Evolutionary conservation across 164 flowering plant genomes (phyloP).

Genomic region (Nymphaea colorata): DNA sequence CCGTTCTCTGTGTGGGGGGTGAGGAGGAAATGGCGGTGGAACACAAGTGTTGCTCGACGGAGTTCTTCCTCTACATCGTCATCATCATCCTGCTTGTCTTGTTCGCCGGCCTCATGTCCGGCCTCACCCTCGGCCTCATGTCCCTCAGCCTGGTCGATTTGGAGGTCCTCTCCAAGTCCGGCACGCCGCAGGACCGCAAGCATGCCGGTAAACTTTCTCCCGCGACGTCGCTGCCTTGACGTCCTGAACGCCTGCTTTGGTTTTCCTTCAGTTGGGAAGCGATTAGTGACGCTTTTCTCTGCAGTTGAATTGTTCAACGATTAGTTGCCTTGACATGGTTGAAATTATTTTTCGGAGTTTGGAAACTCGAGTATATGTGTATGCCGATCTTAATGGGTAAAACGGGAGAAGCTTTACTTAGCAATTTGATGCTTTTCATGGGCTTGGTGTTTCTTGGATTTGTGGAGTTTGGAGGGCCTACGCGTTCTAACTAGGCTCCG

Average conservation of each 20-base stretch:
- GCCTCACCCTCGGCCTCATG: constrained; percentile 86
- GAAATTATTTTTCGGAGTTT: too few relatives aligned
- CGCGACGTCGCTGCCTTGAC: not conserved
- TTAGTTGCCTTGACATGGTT: too few relatives aligned
- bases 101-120: constrained; percentile 96
- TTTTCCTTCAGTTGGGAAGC: not conserved
- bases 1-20: too few relatives aligned
- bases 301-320: too few relatives aligned
- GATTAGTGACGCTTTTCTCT: too few relatives aligned
- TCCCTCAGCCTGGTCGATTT: constrained; percentile 93
- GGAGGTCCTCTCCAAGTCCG: constrained; percentile 82
- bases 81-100: constrained; percentile 44
- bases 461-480: too few relatives aligned
- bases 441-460: too few relatives aligned
- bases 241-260: not conserved
- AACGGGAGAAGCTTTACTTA: too few relatives aligned
- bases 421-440: too few relatives aligned
- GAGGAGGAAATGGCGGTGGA: constrained; percentile 33
- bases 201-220: constrained; percentile 44
- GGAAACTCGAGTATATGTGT: too few relatives aligned
- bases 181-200: constrained; percentile 68
- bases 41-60: constrained; percentile 43
- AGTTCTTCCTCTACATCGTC: constrained; percentile 36
- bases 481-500: too few relatives aligned
- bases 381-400: too few relatives aligned